Percentiles rank a stretch among this genome's conserved stretches.
Evolutionary conservation across 225 moss, liverwort and hornwort genomes (phyloP).

Genomic region (Marchantia paleacea): DNA sequence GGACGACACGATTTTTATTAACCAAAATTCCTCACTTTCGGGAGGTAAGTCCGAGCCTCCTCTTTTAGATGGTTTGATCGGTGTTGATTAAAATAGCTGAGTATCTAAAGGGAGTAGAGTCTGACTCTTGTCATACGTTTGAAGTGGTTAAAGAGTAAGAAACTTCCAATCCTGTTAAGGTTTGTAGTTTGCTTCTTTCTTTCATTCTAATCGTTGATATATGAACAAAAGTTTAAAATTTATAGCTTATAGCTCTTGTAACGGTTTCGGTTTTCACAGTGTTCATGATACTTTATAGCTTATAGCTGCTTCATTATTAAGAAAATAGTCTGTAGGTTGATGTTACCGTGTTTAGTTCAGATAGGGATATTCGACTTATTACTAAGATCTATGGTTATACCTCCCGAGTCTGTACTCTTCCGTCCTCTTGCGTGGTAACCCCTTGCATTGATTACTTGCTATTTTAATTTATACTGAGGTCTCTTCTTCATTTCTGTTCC

Average conservation of each 20-base stretch:
- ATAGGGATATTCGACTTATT: not conserved
- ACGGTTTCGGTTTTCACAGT: too few species aligned
- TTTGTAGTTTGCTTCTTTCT: too few species aligned
- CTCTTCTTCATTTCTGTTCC: too few species aligned
- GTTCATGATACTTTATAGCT: too few species aligned
- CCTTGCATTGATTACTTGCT: too few species aligned
- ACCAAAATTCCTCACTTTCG: constrained; percentile 84
- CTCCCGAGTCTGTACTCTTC: too few species aligned
- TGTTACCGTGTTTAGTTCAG: not conserved
- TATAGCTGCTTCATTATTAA: not conserved
- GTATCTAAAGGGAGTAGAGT: not conserved
- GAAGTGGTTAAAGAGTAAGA: too few species aligned
- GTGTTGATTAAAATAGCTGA: not conserved
- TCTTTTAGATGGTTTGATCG: not conserved
- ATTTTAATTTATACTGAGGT: not conserved
- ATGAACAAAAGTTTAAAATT: too few species aligned
- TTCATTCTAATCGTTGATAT: too few species aligned
- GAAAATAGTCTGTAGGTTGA: not conserved
- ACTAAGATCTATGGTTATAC: not conserved
- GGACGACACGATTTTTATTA: constrained; percentile 63
- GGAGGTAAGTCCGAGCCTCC: constrained; percentile 43
- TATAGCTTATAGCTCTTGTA: too few species aligned
- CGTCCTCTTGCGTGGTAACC: too few species aligned
- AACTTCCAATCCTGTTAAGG: too few species aligned
- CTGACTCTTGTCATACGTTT: not conserved